Conservation (phyloP, 192 early-diverging fungal genomes). For the Coemansia sp. region DNA sequence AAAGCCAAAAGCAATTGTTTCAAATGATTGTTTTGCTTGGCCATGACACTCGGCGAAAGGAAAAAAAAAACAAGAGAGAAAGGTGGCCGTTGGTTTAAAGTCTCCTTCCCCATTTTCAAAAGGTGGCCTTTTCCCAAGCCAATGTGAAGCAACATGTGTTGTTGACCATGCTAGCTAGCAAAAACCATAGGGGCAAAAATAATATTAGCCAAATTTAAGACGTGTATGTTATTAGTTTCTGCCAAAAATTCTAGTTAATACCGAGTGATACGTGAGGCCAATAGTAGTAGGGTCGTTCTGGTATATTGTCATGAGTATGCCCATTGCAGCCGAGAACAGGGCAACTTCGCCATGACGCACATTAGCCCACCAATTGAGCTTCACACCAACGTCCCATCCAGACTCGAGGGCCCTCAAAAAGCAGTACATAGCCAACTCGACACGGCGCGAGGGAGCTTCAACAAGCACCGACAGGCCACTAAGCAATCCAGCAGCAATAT, state of each 20-base stretch:
- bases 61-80: too few relatives aligned
- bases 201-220: too few relatives aligned
- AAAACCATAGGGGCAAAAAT: too few relatives aligned
- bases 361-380: conserved; percentile 61
- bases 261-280: conserved; percentile 71
- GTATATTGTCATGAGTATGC: conserved; percentile 79
- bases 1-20: too few relatives aligned
- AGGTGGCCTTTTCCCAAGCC: too few relatives aligned
- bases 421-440: conserved; percentile 86
- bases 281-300: conserved; percentile 78
- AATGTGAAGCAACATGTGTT: too few relatives aligned
- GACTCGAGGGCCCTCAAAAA: conserved; percentile 77
- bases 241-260: conserved; percentile 82
- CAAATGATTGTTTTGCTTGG: too few relatives aligned
- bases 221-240: conserved; percentile 58
- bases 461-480: conserved; percentile 63
- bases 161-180: too few relatives aligned
- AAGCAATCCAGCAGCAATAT: conserved; percentile 59
- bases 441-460: conserved; percentile 64
- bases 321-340: conserved; percentile 74
- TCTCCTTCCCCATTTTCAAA: too few relatives aligned
- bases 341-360: conserved; percentile 71
- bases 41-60: too few relatives aligned
- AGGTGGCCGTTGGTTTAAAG: too few relatives aligned
- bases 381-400: conserved; percentile 65